These are phyloP conservation scores for Dipteronia dyeriana DNA, from an alignment of 345 rosid species.

Conservation along the genomic window DNA sequence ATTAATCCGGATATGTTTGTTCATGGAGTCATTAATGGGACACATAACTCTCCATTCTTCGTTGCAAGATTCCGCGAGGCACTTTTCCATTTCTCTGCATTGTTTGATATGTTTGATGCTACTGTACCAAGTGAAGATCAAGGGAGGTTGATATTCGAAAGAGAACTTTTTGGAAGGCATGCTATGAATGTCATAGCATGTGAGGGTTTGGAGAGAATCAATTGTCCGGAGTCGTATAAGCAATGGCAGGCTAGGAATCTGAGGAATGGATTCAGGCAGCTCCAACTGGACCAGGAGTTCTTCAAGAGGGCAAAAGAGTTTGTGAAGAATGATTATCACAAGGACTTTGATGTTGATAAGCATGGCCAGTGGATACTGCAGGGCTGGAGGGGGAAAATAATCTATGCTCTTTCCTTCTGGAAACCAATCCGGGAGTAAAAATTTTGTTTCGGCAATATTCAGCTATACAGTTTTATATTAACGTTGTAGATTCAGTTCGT, in stretches of 20 bases:
- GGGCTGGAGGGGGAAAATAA: too few species aligned
- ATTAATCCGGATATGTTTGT: conserved; percentile 46
- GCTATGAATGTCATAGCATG: conserved; percentile 58
- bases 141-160: conserved; percentile 48
- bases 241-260: conserved; percentile 48
- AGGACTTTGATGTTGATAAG: too few species aligned
- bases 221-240: conserved; percentile 65
- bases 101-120: conserved; percentile 56
- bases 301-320: conserved; percentile 12
- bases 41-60: conserved; percentile 58
- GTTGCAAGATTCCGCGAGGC: conserved; percentile 55
- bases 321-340: too few species aligned
- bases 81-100: conserved; percentile 54
- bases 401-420: too few species aligned
- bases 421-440: too few species aligned
- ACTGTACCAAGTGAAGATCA: conserved; percentile 47
- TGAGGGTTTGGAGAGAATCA: conserved; percentile 49
- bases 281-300: conserved; percentile 33
- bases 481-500: too few species aligned
- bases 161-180: conserved; percentile 39
- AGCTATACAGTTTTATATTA: too few species aligned
- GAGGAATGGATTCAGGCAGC: conserved; percentile 55
- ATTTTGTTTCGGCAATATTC: too few species aligned
- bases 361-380: too few species aligned
- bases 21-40: conserved; percentile 44